Percentiles rank a stretch among this genome's conserved stretches.
Evolutionary conservation across 768 basidiomycete genomes (phyloP).

Genomic region (Tricholoma saponaceum): DNA sequence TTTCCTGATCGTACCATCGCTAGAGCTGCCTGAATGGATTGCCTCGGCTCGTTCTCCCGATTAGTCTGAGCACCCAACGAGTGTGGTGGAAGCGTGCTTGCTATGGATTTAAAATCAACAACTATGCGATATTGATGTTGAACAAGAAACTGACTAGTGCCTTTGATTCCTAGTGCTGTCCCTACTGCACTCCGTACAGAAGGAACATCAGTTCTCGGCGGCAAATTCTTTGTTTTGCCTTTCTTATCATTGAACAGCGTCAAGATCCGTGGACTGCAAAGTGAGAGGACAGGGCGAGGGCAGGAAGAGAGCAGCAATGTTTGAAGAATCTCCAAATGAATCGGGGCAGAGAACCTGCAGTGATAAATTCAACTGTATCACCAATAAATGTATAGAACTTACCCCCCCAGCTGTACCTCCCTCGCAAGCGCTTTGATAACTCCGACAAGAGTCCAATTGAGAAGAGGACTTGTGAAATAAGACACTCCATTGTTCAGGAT

Average conservation of each 20-base stretch:
- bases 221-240: constrained; percentile 20
- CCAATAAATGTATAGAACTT: constrained; percentile 13
- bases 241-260: constrained; percentile 35
- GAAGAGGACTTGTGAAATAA: constrained; percentile 68
- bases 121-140: constrained; percentile 4
- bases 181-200: constrained; percentile 36
- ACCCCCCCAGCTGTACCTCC: constrained; percentile 60
- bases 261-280: constrained; percentile 58
- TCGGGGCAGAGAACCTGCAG: constrained; percentile 41
- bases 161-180: constrained; percentile 32
- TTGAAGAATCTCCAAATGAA: constrained; percentile 64
- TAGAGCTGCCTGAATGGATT: constrained; percentile 55
- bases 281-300: constrained; percentile 59
- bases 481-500: constrained; percentile 70
- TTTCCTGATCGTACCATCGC: constrained; percentile 56
- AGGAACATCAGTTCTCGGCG: constrained; percentile 22
- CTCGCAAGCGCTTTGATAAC: constrained; percentile 59
- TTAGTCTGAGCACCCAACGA: neutral
- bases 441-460: constrained; percentile 79
- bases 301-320: constrained; percentile 62
- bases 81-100: neutral
- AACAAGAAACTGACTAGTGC: constrained; percentile 29
- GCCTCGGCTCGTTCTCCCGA: constrained; percentile 46
- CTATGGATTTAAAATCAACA: constrained; percentile 15
- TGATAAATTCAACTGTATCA: neutral